Evolutionary conservation across 148 eudicot species (phyloP).

Genomic region (Heliosperma pusillum): DNA sequence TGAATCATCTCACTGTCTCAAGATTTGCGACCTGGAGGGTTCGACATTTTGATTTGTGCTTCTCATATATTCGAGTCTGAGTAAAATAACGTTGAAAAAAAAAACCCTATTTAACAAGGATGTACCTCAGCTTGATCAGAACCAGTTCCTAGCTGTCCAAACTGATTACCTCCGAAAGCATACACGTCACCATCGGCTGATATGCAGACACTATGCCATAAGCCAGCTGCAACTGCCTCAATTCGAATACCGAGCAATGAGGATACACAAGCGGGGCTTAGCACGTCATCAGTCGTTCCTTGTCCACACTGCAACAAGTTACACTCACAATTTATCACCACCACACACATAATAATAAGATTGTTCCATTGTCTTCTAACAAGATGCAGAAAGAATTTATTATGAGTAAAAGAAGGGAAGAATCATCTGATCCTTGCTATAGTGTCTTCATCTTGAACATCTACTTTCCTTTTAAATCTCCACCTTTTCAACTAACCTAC

Average conservation of each 20-base stretch:
- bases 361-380: slow-evolving; percentile 9
- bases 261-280: slow-evolving; percentile 88
- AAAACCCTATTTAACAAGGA: background rate
- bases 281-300: slow-evolving; percentile 90
- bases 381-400: background rate
- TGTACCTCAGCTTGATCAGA: slow-evolving; percentile 93
- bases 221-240: slow-evolving; percentile 80
- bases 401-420: slow-evolving; percentile 12
- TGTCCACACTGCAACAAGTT: slow-evolving; percentile 80
- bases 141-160: slow-evolving; percentile 97
- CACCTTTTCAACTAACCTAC: slow-evolving; percentile 55
- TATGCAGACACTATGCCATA: slow-evolving; percentile 88
- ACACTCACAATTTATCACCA: slow-evolving; percentile 14
- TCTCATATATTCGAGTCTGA: too few relatives aligned
- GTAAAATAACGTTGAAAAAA: too few relatives aligned
- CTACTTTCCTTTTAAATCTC: slow-evolving; percentile 39
- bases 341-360: slow-evolving; percentile 1
- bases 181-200: slow-evolving; percentile 89
- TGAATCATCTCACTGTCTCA: too few relatives aligned
- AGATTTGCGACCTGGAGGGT: too few relatives aligned
- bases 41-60: background rate
- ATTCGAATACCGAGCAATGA: slow-evolving; percentile 69
- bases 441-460: slow-evolving; percentile 45
- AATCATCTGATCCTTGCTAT: slow-evolving; percentile 36
- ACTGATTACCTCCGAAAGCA: slow-evolving; percentile 94